Evolutionary conservation across 1,284 basidiomycete species (phyloP).

Genomic region (Singerocomus rubriflavus): DNA sequence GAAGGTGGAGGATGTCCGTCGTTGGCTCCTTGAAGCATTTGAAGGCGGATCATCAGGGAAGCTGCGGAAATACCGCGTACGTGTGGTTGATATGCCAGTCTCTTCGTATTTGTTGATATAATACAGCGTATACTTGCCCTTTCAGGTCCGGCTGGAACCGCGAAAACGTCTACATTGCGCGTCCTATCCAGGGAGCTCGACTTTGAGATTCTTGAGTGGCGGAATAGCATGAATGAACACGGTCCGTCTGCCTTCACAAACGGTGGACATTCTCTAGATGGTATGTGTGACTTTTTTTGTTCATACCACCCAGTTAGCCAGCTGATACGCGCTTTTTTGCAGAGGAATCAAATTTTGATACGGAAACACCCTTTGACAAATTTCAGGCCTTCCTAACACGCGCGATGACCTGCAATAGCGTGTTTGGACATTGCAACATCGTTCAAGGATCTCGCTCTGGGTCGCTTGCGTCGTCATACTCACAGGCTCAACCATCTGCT

Average conservation of each 20-base stretch:
- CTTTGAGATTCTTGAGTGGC: slow-evolving; percentile 87
- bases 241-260: slow-evolving; percentile 4
- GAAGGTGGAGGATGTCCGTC: slow-evolving; percentile 82
- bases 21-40: slow-evolving; percentile 85
- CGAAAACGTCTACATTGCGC: slow-evolving; percentile 84
- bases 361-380: slow-evolving; percentile 68
- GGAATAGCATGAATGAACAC: slow-evolving; percentile 54
- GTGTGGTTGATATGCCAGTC: slow-evolving; percentile 21
- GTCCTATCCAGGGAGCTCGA: slow-evolving; percentile 75
- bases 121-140: slow-evolving; percentile 78
- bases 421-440: slow-evolving; percentile 39
- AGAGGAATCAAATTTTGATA: slow-evolving; percentile 32
- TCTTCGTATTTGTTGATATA: neutral
- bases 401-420: slow-evolving; percentile 60
- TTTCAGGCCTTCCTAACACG: slow-evolving; percentile 79
- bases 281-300: slow-evolving; percentile 1
- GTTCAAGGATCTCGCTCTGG: slow-evolving; percentile 18
- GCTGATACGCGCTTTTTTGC: neutral
- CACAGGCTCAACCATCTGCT: slow-evolving; percentile 1
- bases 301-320: neutral
- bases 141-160: slow-evolving; percentile 88
- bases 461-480: neutral
- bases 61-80: slow-evolving; percentile 74
- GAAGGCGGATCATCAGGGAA: slow-evolving; percentile 64
- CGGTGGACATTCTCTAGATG: slow-evolving; percentile 7